phyloP scores from a whole-genome alignment of 2,329 filamentous ascomycete genomes.

The Talaromyces rugulosus region DNA sequence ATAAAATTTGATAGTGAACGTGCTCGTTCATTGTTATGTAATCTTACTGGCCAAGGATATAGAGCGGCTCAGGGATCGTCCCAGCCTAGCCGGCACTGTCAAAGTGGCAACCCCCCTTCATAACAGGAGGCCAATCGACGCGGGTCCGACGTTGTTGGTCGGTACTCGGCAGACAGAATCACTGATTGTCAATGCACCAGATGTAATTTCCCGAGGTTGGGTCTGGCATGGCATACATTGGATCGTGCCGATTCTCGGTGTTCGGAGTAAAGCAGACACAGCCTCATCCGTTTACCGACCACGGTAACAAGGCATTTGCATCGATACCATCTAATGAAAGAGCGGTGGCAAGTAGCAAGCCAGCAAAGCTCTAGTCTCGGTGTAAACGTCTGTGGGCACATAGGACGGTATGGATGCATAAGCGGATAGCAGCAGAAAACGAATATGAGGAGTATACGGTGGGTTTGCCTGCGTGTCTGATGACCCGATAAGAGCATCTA shows the following conservation, averaged over 20 bases:
- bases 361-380: not conserved
- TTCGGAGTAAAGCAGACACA: not conserved
- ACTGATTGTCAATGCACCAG: not conserved
- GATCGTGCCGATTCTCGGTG: not conserved
- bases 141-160: not conserved
- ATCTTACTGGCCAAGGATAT: not conserved
- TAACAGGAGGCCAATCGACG: not conserved
- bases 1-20: not conserved
- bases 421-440: not conserved
- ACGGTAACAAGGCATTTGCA: too few species aligned
- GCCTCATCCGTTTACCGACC: not conserved
- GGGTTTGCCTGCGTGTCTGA: not conserved
- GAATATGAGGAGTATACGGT: not conserved
- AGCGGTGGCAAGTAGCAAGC: not conserved
- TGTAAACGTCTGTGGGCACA: not conserved
- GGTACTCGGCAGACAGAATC: not conserved
- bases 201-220: not conserved
- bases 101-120: not conserved
- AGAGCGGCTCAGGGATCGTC: not conserved
- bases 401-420: not conserved
- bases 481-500: not conserved
- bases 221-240: not conserved
- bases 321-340: not conserved
- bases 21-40: not conserved
- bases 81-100: not conserved